These are phyloP conservation scores for Dionaea muscipula DNA, from an alignment of 179 eudicot species.

Conservation along the genomic window DNA sequence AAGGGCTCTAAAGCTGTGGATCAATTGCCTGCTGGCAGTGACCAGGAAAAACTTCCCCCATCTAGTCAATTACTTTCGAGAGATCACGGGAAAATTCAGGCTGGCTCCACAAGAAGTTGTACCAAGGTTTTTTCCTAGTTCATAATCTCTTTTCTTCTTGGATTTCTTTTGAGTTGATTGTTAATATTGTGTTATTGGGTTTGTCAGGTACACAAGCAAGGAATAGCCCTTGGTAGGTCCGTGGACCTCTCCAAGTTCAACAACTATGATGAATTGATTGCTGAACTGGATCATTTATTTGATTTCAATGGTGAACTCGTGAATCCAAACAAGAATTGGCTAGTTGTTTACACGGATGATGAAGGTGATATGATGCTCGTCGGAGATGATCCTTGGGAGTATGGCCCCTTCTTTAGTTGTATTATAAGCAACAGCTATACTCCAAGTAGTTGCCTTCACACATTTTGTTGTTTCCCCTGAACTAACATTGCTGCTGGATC, in stretches of 20 bases:
- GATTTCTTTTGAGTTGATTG: background rate
- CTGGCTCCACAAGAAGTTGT: conserved; percentile 67
- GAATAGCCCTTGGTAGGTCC: conserved; percentile 87
- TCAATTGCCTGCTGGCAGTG: conserved; percentile 22
- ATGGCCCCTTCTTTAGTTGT: conserved; percentile 17
- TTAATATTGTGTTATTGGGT: background rate
- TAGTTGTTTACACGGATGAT: conserved; percentile 75
- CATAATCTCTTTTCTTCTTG: background rate
- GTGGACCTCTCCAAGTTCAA: conserved; percentile 82
- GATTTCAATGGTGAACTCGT: conserved; percentile 74
- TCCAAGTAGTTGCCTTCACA: background rate
- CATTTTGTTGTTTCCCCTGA: background rate
- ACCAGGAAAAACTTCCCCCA: conserved; percentile 35
- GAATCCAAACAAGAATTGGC: conserved; percentile 57
- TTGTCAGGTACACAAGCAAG: conserved; percentile 87
- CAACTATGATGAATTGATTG: conserved; percentile 56
- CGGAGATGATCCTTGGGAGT: conserved; percentile 99
- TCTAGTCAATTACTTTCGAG: conserved; percentile 14
- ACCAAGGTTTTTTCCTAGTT: conserved; percentile 42
- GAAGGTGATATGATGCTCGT: conserved; percentile 99
- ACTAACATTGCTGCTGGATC: conserved; percentile 4
- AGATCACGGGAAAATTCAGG: conserved; percentile 45
- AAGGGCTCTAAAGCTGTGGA: conserved; percentile 36
- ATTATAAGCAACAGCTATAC: background rate
- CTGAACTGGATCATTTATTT: conserved; percentile 68